Evolutionary conservation across 371 early-diverging fungal genomes (phyloP).

Genomic region (Lichtheimia hyalospora): DNA sequence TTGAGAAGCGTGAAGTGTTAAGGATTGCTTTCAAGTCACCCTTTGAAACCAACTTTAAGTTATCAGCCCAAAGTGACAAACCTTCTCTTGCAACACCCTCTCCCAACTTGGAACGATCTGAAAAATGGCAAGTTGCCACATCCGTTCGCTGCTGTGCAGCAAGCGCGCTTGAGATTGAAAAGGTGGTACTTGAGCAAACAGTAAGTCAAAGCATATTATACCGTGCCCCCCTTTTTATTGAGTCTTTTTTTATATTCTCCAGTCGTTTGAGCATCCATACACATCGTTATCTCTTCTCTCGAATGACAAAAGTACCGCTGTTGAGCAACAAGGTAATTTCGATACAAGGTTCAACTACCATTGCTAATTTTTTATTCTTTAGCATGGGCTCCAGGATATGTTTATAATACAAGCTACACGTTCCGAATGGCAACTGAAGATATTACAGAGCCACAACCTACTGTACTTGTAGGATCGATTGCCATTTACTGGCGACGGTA

Average conservation of each 20-base stretch:
- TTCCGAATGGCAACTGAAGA: constrained; percentile 34
- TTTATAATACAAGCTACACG: constrained; percentile 39
- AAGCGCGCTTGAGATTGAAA: constrained; percentile 49
- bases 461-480: constrained; percentile 37
- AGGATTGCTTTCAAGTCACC: constrained; percentile 50
- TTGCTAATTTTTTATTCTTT: neutral
- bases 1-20: constrained; percentile 48
- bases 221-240: too few relatives aligned
- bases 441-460: constrained; percentile 29
- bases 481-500: constrained; percentile 46
- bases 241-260: too few relatives aligned
- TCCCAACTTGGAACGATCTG: constrained; percentile 29
- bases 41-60: constrained; percentile 48
- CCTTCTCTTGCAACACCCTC: constrained; percentile 15
- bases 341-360: neutral
- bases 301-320: constrained; percentile 13
- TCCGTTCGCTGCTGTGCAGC: constrained; percentile 44
- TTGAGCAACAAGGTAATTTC: neutral
- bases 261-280: constrained; percentile 19
- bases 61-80: constrained; percentile 13
- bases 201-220: constrained; percentile 11
- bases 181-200: constrained; percentile 32
- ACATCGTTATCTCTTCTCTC: constrained; percentile 22
- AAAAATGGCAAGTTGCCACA: constrained; percentile 39
- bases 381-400: constrained; percentile 47